Percentiles rank a stretch among this genome's conserved stretches.
Conservation (phyloP, 345 rosid genomes). For the Eutrema japonicum region DNA sequence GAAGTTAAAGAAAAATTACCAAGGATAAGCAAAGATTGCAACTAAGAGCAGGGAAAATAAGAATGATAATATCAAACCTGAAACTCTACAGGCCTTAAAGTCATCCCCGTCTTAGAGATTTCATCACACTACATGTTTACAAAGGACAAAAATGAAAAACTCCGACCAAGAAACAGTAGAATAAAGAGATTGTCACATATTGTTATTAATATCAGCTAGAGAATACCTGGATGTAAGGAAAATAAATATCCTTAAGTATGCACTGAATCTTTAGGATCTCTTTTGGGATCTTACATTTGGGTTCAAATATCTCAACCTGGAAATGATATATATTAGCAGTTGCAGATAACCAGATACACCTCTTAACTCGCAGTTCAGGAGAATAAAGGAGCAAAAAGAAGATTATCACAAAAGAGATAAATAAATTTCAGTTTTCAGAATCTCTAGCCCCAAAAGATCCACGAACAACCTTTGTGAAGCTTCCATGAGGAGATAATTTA, state of each 20-base stretch:
- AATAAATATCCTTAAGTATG: constrained; percentile 80
- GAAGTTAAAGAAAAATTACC: not conserved
- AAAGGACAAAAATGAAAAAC: not conserved
- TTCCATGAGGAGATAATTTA: constrained; percentile 55
- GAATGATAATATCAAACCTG: constrained; percentile 43
- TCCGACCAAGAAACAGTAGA: not conserved
- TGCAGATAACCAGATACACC: not conserved
- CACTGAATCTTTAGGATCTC: constrained; percentile 51
- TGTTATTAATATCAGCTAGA: not conserved
- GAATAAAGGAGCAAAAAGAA: not conserved
- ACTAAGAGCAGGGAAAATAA: not conserved
- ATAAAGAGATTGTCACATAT: not conserved
- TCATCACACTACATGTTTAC: constrained; percentile 60
- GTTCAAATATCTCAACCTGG: constrained; percentile 64
- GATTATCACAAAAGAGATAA: not conserved
- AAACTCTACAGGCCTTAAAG: constrained; percentile 59
- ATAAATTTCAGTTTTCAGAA: too few species aligned
- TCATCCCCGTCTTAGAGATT: constrained; percentile 52
- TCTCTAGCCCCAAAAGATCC: too few species aligned
- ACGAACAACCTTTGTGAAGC: constrained; percentile 53
- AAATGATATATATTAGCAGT: constrained; percentile 11
- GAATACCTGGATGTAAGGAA: constrained; percentile 77
- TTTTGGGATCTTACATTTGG: constrained; percentile 39
- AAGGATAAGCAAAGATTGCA: not conserved
- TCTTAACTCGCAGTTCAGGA: not conserved